Percentiles rank a stretch among this genome's conserved stretches.
These are phyloP conservation scores for Diaporthe caulivora DNA, from an alignment of 2,329 filamentous ascomycete species.

Conservation along the genomic window DNA sequence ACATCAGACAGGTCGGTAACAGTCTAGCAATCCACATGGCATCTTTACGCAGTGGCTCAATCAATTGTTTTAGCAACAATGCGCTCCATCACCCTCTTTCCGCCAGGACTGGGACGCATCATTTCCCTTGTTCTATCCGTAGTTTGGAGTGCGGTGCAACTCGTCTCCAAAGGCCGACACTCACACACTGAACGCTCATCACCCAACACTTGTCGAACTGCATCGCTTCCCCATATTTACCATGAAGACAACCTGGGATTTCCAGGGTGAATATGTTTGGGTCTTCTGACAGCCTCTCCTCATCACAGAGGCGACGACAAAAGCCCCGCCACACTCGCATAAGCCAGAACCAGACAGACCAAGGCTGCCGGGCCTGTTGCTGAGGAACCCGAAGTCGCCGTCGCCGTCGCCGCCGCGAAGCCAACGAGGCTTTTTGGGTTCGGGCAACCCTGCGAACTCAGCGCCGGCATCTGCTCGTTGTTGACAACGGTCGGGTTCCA, in stretches of 20 bases:
- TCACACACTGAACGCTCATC: not conserved
- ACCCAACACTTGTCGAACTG: not conserved
- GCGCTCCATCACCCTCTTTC: too few relatives aligned
- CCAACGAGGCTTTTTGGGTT: not conserved
- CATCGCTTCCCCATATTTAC: not conserved
- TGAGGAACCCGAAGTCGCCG: not conserved
- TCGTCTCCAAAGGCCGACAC: not conserved
- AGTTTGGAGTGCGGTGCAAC: not conserved
- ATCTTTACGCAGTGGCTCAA: not conserved
- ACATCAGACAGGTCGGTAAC: constrained; percentile 2
- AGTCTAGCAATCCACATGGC: not conserved
- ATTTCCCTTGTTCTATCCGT: not conserved
- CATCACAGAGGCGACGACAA: not conserved
- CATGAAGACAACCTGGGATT: not conserved
- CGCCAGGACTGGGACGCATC: not conserved
- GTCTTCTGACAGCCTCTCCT: not conserved
- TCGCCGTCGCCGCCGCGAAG: not conserved
- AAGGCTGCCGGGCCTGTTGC: not conserved
- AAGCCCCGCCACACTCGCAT: not conserved
- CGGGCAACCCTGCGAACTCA: not conserved
- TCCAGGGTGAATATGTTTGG: too few relatives aligned
- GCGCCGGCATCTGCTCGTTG: too few relatives aligned
- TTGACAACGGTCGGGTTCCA: not conserved
- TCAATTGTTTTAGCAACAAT: not conserved
- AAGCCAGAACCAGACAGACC: not conserved